phyloP scores from a whole-genome alignment of 1,139 yeast genomes.

The Suzukiozyma palmioleophila region DNA sequence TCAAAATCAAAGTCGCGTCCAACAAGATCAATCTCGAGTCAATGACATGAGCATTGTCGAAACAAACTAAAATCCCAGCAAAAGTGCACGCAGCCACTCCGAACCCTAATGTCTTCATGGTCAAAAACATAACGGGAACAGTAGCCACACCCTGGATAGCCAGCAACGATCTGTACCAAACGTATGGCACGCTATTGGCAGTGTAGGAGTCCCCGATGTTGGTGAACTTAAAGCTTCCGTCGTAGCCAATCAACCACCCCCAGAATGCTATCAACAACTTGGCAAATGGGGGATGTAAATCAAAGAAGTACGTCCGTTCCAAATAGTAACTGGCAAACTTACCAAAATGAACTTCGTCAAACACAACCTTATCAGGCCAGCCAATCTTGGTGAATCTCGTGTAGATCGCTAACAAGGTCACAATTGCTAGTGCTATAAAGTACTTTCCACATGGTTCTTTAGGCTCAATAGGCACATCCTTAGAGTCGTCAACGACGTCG shows the following conservation, averaged over 20 bases:
- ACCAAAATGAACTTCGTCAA: slow-evolving; percentile 98
- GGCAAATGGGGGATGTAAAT: slow-evolving; percentile 97
- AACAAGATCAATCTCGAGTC: slow-evolving; percentile 87
- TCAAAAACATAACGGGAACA: slow-evolving; percentile 76
- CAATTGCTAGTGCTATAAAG: slow-evolving; percentile 36
- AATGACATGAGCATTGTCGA: slow-evolving; percentile 87
- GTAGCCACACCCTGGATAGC: slow-evolving; percentile 82
- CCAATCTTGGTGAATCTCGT: slow-evolving; percentile 70
- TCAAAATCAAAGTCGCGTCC: slow-evolving; percentile 82
- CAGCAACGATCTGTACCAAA: slow-evolving; percentile 77
- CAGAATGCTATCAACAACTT: slow-evolving; percentile 86
- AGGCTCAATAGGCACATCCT: slow-evolving; percentile 4
- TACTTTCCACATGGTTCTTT: slow-evolving; percentile 33
- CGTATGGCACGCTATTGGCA: slow-evolving; percentile 75
- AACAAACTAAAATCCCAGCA: slow-evolving; percentile 76
- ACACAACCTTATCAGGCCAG: slow-evolving; percentile 83
- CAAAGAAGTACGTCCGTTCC: slow-evolving; percentile 84
- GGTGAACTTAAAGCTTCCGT: slow-evolving; percentile 87
- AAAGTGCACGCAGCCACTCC: slow-evolving; percentile 73
- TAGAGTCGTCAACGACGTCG: slow-evolving; percentile 1
- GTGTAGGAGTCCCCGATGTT: slow-evolving; percentile 83
- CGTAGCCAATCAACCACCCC: slow-evolving; percentile 85
- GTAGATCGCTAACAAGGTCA: slow-evolving; percentile 63
- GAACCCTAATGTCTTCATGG: slow-evolving; percentile 80
- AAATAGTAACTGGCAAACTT: slow-evolving; percentile 88